Conservation (phyloP, 2,329 filamentous ascomycete species). For the Colletotrichum sp. region DNA sequence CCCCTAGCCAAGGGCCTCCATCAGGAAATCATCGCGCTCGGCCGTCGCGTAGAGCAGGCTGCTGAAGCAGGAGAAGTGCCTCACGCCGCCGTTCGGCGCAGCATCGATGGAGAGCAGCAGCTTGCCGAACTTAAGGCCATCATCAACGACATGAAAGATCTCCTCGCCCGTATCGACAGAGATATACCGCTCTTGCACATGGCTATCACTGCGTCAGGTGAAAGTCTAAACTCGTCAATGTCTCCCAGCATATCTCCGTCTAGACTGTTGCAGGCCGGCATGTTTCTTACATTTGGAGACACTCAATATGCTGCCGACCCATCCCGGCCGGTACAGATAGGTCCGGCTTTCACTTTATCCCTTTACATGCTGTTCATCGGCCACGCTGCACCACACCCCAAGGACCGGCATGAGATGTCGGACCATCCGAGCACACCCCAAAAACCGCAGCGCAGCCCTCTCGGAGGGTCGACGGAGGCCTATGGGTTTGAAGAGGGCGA, state of each 20-base stretch:
- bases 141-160: slow-evolving; percentile 72
- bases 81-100: slow-evolving; percentile 42
- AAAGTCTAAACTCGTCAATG: slow-evolving; percentile 79
- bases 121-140: slow-evolving; percentile 71
- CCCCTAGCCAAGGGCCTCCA: slow-evolving; percentile 82
- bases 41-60: slow-evolving; percentile 73
- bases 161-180: slow-evolving; percentile 84
- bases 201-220: slow-evolving; percentile 92
- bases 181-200: slow-evolving; percentile 91
- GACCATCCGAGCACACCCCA: neutral
- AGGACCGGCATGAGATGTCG: neutral
- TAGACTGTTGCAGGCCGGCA: slow-evolving; percentile 88
- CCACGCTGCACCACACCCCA: slow-evolving; percentile 52
- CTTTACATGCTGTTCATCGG: slow-evolving; percentile 95
- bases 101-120: slow-evolving; percentile 56
- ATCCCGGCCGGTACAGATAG: slow-evolving; percentile 75
- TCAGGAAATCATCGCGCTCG: slow-evolving; percentile 81
- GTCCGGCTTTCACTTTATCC: slow-evolving; percentile 83
- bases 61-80: slow-evolving; percentile 65
- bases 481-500: slow-evolving; percentile 56
- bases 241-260: slow-evolving; percentile 88
- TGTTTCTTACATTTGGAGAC: slow-evolving; percentile 86
- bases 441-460: neutral
- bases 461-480: slow-evolving; percentile 34
- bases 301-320: slow-evolving; percentile 75